Percentiles rank a stretch among this genome's conserved stretches.
phyloP scores from a whole-genome alignment of 768 basidiomycete species.

The Pleurotus cornucopiae region DNA sequence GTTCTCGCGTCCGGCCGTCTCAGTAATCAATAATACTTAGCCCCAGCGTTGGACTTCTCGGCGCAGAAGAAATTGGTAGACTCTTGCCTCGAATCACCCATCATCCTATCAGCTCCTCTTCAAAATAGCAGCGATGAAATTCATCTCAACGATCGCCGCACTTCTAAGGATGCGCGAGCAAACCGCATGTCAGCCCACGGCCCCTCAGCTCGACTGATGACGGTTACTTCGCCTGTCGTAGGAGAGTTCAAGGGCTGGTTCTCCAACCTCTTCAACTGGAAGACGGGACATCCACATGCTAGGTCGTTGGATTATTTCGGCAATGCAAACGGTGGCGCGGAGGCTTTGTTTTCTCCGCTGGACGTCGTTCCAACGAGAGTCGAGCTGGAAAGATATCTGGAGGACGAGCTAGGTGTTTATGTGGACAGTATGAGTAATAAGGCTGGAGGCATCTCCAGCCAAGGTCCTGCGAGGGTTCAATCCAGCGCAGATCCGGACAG shows the following conservation, averaged over 20 bases:
- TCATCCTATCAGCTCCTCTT: constrained; percentile 33
- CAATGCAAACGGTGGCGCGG: constrained; percentile 7
- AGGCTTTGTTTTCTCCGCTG: constrained; percentile 50
- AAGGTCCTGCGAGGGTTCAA: constrained; percentile 13
- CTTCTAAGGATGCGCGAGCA: constrained; percentile 12
- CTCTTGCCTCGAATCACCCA: constrained; percentile 46
- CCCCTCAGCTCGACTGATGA: constrained; percentile 29
- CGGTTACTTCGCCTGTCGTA: constrained; percentile 59
- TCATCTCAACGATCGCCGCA: constrained; percentile 24
- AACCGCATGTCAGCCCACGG: constrained; percentile 5
- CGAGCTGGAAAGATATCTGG: constrained; percentile 60
- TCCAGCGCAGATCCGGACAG: constrained; percentile 17
- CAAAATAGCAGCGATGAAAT: neutral
- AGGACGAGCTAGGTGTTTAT: constrained; percentile 54
- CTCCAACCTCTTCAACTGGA: constrained; percentile 93
- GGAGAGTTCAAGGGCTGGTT: constrained; percentile 93
- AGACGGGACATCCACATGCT: constrained; percentile 37
- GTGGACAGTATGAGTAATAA: constrained; percentile 32
- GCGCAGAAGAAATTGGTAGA: constrained; percentile 43
- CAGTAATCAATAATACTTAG: constrained; percentile 25
- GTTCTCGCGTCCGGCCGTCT: constrained; percentile 7
- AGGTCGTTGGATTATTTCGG: constrained; percentile 29
- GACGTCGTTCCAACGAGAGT: constrained; percentile 57
- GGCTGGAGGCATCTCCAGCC: constrained; percentile 14
- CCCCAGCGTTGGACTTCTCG: constrained; percentile 52